Base-by-base conservation (phyloP, 345 rosid genomes). In the Eucalyptus fibrosa region DNA sequence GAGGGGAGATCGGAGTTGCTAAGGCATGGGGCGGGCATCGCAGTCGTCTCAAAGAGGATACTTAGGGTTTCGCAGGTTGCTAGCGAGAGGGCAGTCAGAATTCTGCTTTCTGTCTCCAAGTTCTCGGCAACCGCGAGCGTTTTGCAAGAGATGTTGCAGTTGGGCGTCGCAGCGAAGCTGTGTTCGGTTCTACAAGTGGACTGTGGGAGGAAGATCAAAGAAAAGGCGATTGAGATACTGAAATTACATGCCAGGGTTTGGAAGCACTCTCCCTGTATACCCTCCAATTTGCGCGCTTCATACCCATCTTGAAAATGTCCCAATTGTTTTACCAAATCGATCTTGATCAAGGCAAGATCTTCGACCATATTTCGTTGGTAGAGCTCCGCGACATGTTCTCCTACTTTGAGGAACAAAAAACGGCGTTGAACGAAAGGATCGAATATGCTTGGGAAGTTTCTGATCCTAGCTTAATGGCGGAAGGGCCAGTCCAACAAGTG, bases 81-180 rank as follows among this genome's bases (percentile, higher is more conserved):
- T 24, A 96, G 93, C 37, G 97, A 96, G 65, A 94, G 93, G 90
- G 97, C 95, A 4, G 95, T 96, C 77, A 91, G 93, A 93, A 91
- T 97, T 90, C 88, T 97, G 92, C 80, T 92, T 14, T 93, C 95
- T 4, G 90, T 97, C 87, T 91, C 96, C 17, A 95, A 92, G 93
- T 96, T 92, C 90, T 97, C 97, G 12, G 95, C 94, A 37, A 94
- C 96, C 18, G 42, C 91, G 2, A 85, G 67, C 26, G 92, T 96
- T 50, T 88, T 94, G 32, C 91, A 94, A 37, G 99, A 97, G 91
- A 96, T 97, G 95, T 77, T 96, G 92, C 95, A 94, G 88, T 83
- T 97, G 44, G 97, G 98, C 16, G 95, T 93, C 32, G 97, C 94
- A 92, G 90, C 93, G 2, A 96, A 95, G 94, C 85, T 97, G 87